Evolutionary conservation across 352 stramenopile species (phyloP), one percentile per base, ranked within the genome.

Genomic region (Globisporangium spiculum): DNA sequence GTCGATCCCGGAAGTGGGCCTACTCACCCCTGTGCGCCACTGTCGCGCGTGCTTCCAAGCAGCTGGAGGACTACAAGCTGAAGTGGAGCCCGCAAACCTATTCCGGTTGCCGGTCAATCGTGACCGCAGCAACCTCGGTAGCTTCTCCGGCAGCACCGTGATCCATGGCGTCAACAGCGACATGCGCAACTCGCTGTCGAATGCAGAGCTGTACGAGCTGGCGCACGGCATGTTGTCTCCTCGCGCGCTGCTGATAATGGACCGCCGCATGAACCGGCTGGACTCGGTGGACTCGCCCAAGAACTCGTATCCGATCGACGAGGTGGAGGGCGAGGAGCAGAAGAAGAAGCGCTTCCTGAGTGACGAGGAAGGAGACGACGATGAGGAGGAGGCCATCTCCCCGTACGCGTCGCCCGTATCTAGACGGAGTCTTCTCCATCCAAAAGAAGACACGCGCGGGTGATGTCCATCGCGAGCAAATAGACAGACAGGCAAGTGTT

Each of bases 201-300:
- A 94, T 59, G 73, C 81, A n/a, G 84, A 93, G 73, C 75, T 94
- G 65, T 94, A 92, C 59, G 87, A 93, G 54, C 68, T 94, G 27
- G 84, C 87, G 14, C 87, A 94, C 41, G 87, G 87, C 14, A 91
- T 88, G 73, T 70, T 92, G 8, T 94, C 87, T 34, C 87, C 85
- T 20, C 79, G 79, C 34, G 84, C 83, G 30, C 74, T 94, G 59
- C 76, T 89, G 70, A 72, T 78, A 56, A 86, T 93, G 75, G 84
- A 84, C 38, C 78, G 83, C 8, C 81, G 83, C n/a, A 78, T 85
- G 71, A 86, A 70, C 16, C 78, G 84, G 44, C 16, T 86, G 44
- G 83, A 85, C 54, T 94, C 86, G 58, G 85, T 93, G n/a, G 86
- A 94, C 54, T 94, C 86, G 54, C 86, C 84, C 3, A 67, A 67